These are phyloP conservation scores for Elsinoe batatas DNA, from an alignment of 2,329 filamentous ascomycete species.

Conservation along the genomic window DNA sequence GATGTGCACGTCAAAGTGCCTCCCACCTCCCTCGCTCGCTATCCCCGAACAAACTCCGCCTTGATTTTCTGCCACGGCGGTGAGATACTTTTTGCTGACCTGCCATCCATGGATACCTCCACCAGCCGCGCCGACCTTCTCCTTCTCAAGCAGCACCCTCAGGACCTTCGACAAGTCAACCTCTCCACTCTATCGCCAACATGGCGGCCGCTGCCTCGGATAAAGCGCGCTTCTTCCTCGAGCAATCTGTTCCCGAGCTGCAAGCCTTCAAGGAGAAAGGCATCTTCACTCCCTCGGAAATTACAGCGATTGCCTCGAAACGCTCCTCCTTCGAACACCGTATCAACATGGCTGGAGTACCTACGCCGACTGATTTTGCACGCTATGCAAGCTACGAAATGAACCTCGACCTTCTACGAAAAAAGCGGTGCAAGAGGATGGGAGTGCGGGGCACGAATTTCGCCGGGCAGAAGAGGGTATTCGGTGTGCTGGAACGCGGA, in stretches of 20 bases:
- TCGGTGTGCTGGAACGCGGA: slow-evolving; percentile 80
- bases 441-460: slow-evolving; percentile 59
- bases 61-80: not conserved
- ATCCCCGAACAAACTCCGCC: slow-evolving; percentile 4
- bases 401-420: slow-evolving; percentile 61
- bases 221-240: slow-evolving; percentile 90
- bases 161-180: not conserved
- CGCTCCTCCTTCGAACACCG: slow-evolving; percentile 89
- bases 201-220: slow-evolving; percentile 75
- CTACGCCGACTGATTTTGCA: slow-evolving; percentile 67
- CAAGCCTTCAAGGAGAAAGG: slow-evolving; percentile 87
- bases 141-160: not conserved
- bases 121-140: not conserved
- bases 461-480: slow-evolving; percentile 69
- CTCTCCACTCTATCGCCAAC: slow-evolving; percentile 12
- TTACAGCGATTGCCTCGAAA: slow-evolving; percentile 77
- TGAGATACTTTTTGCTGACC: not conserved
- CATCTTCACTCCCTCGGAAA: slow-evolving; percentile 85
- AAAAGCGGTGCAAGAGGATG: slow-evolving; percentile 72
- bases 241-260: slow-evolving; percentile 83
- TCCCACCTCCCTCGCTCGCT: not conserved
- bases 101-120: not conserved
- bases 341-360: slow-evolving; percentile 65
- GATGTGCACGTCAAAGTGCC: not conserved
- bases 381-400: slow-evolving; percentile 68